Evolutionary conservation across 257 asterid genomes (phyloP).

Genomic region (Fraxinus excelsior): DNA sequence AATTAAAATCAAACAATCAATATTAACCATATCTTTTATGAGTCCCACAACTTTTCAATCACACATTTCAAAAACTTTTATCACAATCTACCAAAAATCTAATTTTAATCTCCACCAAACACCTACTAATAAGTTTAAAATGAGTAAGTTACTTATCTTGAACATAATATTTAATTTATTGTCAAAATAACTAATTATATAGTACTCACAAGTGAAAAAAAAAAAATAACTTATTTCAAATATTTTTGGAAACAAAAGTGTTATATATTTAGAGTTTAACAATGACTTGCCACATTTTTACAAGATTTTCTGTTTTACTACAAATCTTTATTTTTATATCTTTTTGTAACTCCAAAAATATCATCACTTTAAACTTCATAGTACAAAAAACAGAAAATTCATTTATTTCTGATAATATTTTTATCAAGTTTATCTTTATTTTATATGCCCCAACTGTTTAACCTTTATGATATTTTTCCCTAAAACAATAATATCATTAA

Average conservation of each 20-base stretch:
- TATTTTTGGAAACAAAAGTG: neutral
- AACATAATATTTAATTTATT: no score
- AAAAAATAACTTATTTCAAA: no score
- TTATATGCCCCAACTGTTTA: neutral
- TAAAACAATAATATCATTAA: neutral
- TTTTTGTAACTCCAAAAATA: neutral
- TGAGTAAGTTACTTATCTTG: neutral
- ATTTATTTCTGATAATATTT: neutral
- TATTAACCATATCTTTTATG: no score
- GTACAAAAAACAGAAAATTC: neutral
- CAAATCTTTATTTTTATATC: neutral
- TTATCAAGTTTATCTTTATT: neutral
- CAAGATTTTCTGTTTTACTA: neutral
- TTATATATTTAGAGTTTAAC: no score
- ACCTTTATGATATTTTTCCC: neutral
- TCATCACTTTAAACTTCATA: neutral
- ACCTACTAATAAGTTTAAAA: no score
- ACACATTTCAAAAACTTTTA: no score
- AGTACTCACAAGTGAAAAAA: neutral
- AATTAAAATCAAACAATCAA: no score
- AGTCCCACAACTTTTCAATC: no score
- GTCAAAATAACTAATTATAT: neutral
- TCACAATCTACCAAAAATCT: no score
- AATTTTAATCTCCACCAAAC: no score
- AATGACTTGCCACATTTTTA: neutral